These are phyloP conservation scores for Abrus precatorius DNA, from an alignment of 306 rosid species.

Conservation along the genomic window DNA sequence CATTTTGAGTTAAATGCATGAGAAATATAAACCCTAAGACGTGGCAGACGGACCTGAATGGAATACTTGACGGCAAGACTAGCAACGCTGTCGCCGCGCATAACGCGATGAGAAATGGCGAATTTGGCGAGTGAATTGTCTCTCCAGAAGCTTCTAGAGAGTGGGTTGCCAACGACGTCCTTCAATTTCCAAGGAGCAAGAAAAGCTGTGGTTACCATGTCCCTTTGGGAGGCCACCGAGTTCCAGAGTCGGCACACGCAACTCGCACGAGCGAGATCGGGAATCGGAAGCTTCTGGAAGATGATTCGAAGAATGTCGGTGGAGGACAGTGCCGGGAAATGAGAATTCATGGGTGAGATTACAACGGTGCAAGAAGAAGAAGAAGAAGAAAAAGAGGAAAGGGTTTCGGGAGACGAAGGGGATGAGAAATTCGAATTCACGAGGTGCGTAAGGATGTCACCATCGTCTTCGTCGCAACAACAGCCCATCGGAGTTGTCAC, in stretches of 20 bases:
- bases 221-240: slow-evolving; percentile 86
- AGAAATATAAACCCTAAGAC: slow-evolving; percentile 12
- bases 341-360: slow-evolving; percentile 76
- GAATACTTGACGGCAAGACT: slow-evolving; percentile 94
- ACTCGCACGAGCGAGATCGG: slow-evolving; percentile 81
- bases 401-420: slow-evolving; percentile 37
- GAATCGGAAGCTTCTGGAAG: slow-evolving; percentile 75
- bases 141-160: slow-evolving; percentile 94
- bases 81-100: slow-evolving; percentile 80
- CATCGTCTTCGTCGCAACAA: slow-evolving; percentile 72
- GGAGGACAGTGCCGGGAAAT: slow-evolving; percentile 76
- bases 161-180: slow-evolving; percentile 67
- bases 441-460: slow-evolving; percentile 53
- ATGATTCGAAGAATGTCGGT: slow-evolving; percentile 82
- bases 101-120: slow-evolving; percentile 80
- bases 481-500: slow-evolving; percentile 55
- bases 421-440: slow-evolving; percentile 45
- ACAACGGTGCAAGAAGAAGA: slow-evolving; percentile 31
- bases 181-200: slow-evolving; percentile 78
- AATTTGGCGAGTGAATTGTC: slow-evolving; percentile 77
- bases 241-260: slow-evolving; percentile 91
- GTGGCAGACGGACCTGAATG: slow-evolving; percentile 67
- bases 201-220: slow-evolving; percentile 65
- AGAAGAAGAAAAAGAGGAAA: slow-evolving; percentile 31
- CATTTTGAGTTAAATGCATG: neutral